Base-by-base conservation (phyloP, 768 basidiomycete species). In the Mycena epipterygia region DNA sequence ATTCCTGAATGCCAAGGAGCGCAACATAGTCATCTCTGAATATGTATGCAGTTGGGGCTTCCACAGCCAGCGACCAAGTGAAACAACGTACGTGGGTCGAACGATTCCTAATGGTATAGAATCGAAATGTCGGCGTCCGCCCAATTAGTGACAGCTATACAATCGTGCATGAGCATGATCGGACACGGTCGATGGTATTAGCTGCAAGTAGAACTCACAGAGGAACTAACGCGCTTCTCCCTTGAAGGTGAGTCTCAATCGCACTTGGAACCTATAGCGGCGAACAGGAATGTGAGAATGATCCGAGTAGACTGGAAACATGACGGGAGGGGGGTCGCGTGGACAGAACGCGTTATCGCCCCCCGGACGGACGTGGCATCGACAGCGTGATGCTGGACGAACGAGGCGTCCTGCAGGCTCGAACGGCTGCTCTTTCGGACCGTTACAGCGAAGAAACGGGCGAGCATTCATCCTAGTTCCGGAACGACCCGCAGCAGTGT, bases 301-400 rank as follows among this genome's bases (percentile, higher is more conserved):
- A 73, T 73, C 72, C 72, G 72, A 67, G 65, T 35, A 67, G 17
- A 59, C 65, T 70, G 72, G 72, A 70, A 68, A 70, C 72, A 70
- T 73, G 68, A 73, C 72, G 72, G 72, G 72, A 73, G 35, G 56
- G n/a, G 42, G 56, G 72, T 66, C 72, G 68, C 72, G 68, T 73
- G 72, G 65, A 70, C 68, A 73, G 41, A 63, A 67, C 72, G 72
- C 72, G 65, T 70, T 73, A 73, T 70, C 68, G 30, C 68, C 67
- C 67, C 41, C 44, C 19, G 23, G 59, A 65, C 57, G 64, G 68
- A 53, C 65, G 64, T 73, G 68, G 65, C 68, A 70, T 53, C 65
- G 68, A 59, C 52, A 57, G 64, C 37, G 1, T 66, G 55, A 73
- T 65, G 63, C 63, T 70, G 35, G 42, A 53, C 61, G 72, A 69